Conservation (phyloP, 441 rosid genomes). For the Jatropha podagrica region DNA sequence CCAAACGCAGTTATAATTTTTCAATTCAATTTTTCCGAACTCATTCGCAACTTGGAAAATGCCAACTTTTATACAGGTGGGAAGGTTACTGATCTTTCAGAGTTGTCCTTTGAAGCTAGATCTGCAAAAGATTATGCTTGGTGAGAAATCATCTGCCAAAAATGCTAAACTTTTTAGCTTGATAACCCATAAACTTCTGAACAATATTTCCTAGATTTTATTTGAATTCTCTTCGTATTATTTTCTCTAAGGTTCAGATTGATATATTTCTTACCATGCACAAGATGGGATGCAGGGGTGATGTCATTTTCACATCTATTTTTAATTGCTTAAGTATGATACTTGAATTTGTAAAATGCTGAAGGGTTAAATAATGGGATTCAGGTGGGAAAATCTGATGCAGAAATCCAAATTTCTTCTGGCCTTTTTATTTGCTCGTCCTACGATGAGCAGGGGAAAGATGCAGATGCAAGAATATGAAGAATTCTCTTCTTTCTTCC, state of each 20-base stretch:
- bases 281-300: neutral
- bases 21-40: neutral
- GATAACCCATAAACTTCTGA: neutral
- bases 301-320: too few species aligned
- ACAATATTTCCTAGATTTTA: neutral
- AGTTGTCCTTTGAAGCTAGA: conserved; percentile 58
- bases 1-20: neutral
- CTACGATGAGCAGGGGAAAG: neutral
- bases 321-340: conserved; percentile 1
- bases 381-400: neutral
- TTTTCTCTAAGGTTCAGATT: neutral
- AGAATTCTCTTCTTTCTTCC: neutral
- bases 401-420: neutral
- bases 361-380: neutral
- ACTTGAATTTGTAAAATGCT: neutral
- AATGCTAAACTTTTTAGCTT: conserved; percentile 4
- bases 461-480: neutral
- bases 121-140: conserved; percentile 73
- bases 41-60: conserved; percentile 2
- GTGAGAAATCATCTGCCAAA: conserved; percentile 33
- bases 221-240: neutral
- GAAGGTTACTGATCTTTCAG: conserved; percentile 38
- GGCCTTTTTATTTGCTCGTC: neutral
- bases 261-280: neutral
- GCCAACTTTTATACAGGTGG: conserved; percentile 35